phyloP scores from a whole-genome alignment of 768 basidiomycete genomes.

The Mycena chlorophos region DNA sequence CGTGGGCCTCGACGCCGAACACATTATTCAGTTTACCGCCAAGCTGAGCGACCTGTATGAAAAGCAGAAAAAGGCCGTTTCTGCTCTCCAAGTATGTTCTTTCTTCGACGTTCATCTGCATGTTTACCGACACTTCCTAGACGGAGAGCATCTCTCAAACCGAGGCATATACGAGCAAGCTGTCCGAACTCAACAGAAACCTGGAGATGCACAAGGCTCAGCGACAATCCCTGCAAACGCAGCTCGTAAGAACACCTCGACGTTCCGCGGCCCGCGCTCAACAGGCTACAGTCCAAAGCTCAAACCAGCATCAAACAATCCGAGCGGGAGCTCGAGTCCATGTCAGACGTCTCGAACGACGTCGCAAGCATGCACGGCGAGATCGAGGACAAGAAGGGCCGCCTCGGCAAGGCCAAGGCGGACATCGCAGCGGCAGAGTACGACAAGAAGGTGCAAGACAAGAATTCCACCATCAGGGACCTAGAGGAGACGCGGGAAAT shows the following conservation, averaged over 20 bases:
- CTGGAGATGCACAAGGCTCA: conserved; percentile 56
- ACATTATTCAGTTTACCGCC: conserved; percentile 72
- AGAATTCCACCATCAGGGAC: conserved; percentile 49
- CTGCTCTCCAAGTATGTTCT: conserved; percentile 61
- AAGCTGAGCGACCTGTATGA: conserved; percentile 63
- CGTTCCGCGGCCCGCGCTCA: conserved; percentile 54
- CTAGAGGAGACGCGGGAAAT: conserved; percentile 71
- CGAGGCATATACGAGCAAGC: conserved; percentile 65
- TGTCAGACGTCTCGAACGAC: neutral
- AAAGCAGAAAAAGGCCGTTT: conserved; percentile 61
- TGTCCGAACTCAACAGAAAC: conserved; percentile 56
- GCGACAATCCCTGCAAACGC: conserved; percentile 50
- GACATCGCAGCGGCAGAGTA: conserved; percentile 63
- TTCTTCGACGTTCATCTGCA: neutral
- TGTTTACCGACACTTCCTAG: conserved; percentile 33
- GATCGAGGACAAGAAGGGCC: conserved; percentile 66
- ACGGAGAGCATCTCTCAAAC: conserved; percentile 53
- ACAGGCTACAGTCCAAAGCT: conserved; percentile 32
- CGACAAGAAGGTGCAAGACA: conserved; percentile 61
- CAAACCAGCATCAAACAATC: neutral
- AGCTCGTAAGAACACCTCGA: conserved; percentile 59
- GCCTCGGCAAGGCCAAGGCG: conserved; percentile 58
- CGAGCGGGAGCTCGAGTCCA: neutral
- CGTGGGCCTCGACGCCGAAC: conserved; percentile 66
- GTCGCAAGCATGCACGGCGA: conserved; percentile 37